phyloP scores from a whole-genome alignment of 176 grass and related monocot species.

The Carex scoparia region DNA sequence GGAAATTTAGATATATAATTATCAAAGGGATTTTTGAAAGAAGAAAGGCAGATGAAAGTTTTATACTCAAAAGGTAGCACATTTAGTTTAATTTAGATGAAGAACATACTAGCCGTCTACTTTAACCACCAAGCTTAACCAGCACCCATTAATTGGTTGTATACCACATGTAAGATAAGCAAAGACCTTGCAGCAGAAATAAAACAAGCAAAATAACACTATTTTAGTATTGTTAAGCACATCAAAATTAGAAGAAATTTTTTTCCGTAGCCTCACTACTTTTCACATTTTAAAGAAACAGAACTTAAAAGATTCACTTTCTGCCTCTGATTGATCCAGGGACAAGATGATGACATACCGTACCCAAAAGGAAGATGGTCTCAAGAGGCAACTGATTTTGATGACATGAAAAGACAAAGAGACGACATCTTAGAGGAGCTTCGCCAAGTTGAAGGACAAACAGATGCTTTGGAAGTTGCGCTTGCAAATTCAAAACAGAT shows the following conservation, averaged over 20 bases:
- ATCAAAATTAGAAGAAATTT: not conserved
- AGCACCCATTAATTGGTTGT: not conserved
- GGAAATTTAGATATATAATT: not conserved
- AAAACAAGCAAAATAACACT: not conserved
- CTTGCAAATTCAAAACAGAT: not conserved
- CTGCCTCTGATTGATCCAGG: not conserved
- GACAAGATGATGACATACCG: slow-evolving; percentile 3
- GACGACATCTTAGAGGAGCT: slow-evolving; percentile 14
- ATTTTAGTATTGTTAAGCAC: not conserved
- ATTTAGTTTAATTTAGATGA: not conserved
- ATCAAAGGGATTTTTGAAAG: not conserved
- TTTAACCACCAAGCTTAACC: not conserved
- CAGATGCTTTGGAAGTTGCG: not conserved
- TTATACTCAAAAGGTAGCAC: not conserved
- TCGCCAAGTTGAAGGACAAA: not conserved
- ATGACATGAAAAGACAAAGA: not conserved
- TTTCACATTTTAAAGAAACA: not conserved
- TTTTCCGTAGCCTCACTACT: not conserved
- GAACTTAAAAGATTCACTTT: not conserved
- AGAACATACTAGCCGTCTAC: not conserved
- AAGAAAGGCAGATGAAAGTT: not conserved
- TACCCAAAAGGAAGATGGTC: slow-evolving; percentile 18
- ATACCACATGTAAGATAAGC: not conserved
- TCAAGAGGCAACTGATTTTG: slow-evolving; percentile 9
- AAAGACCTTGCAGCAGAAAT: not conserved